Evolutionary conservation across 2,329 filamentous ascomycete genomes (phyloP).

Genomic region (Pseudocercospora macadamiae): DNA sequence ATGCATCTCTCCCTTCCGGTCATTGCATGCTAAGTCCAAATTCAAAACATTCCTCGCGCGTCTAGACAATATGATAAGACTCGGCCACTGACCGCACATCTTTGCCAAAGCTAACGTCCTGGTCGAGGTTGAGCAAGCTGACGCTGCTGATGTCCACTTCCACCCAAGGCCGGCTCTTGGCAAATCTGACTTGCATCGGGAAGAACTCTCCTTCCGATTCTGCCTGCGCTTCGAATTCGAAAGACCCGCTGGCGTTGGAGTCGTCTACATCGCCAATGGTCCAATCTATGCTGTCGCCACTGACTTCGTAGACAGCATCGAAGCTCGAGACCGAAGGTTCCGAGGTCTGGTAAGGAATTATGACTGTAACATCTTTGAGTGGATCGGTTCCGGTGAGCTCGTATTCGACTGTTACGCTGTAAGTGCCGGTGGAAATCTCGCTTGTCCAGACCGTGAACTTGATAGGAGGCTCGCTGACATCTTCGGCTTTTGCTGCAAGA

Average conservation of each 20-base stretch:
- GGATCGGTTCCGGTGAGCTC: slow-evolving; percentile 81
- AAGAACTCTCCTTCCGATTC: slow-evolving; percentile 94
- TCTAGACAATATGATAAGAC: slow-evolving; percentile 74
- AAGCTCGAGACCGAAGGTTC: slow-evolving; percentile 92
- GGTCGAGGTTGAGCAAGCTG: slow-evolving; percentile 71
- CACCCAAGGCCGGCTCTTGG: slow-evolving; percentile 81
- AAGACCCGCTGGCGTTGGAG: slow-evolving; percentile 79
- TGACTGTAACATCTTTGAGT: slow-evolving; percentile 81
- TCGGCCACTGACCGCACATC: slow-evolving; percentile 78
- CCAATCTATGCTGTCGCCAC: slow-evolving; percentile 92
- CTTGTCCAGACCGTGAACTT: slow-evolving; percentile 98
- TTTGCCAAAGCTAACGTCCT: slow-evolving; percentile 81
- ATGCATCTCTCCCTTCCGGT: neutral
- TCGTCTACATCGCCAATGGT: slow-evolving; percentile 83
- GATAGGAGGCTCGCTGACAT: slow-evolving; percentile 80
- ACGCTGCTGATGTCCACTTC: slow-evolving; percentile 89
- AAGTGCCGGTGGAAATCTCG: slow-evolving; percentile 76
- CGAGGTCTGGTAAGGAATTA: slow-evolving; percentile 80
- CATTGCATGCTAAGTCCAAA: neutral
- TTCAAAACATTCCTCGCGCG: neutral
- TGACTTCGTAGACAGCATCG: slow-evolving; percentile 91
- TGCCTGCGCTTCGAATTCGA: slow-evolving; percentile 92
- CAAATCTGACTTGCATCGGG: slow-evolving; percentile 91
- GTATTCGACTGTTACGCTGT: slow-evolving; percentile 92
- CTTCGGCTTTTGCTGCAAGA: slow-evolving; percentile 77